Percentiles rank a stretch among this genome's conserved stretches.
These are phyloP conservation scores for Aegle marmelos DNA, from an alignment of 345 rosid genomes.

Conservation along the genomic window DNA sequence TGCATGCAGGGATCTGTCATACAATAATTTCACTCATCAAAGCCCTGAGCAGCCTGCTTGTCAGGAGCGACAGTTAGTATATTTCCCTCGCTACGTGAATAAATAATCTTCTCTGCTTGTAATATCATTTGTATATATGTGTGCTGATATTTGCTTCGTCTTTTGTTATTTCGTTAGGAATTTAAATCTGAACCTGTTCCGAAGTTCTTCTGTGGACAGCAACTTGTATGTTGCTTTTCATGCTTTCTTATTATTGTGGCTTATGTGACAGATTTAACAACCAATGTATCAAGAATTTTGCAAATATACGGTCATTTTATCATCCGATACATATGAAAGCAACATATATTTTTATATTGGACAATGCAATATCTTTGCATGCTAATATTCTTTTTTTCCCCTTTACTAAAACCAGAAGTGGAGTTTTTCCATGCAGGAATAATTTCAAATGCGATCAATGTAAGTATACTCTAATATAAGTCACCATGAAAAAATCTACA, in stretches of 20 bases:
- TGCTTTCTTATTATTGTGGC: background rate
- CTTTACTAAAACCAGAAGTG: slow-evolving; percentile 24
- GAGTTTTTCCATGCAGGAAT: slow-evolving; percentile 50
- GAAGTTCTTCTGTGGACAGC: slow-evolving; percentile 38
- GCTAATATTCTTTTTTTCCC: background rate
- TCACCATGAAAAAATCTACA: background rate
- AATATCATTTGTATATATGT: background rate
- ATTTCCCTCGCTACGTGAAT: background rate
- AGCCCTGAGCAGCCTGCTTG: slow-evolving; percentile 33
- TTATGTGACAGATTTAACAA: background rate
- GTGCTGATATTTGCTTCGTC: slow-evolving; percentile 12
- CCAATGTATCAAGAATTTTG: background rate
- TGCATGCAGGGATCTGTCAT: slow-evolving; percentile 39
- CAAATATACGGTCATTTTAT: background rate
- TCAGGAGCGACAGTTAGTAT: slow-evolving; percentile 17
- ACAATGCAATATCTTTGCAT: background rate
- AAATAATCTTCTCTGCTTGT: background rate
- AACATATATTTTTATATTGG: too few species aligned
- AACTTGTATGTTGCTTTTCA: slow-evolving; percentile 40
- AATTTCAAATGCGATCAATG: slow-evolving; percentile 50
- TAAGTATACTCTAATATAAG: slow-evolving; percentile 29
- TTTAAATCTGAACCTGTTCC: slow-evolving; percentile 60
- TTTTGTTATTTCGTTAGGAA: slow-evolving; percentile 34
- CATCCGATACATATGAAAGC: background rate
- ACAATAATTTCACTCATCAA: slow-evolving; percentile 29